A percentile compares a stretch with the other conserved stretches of the same genome.
phyloP scores from a whole-genome alignment of 345 rosid species.

The Schrenkiella parvula region DNA sequence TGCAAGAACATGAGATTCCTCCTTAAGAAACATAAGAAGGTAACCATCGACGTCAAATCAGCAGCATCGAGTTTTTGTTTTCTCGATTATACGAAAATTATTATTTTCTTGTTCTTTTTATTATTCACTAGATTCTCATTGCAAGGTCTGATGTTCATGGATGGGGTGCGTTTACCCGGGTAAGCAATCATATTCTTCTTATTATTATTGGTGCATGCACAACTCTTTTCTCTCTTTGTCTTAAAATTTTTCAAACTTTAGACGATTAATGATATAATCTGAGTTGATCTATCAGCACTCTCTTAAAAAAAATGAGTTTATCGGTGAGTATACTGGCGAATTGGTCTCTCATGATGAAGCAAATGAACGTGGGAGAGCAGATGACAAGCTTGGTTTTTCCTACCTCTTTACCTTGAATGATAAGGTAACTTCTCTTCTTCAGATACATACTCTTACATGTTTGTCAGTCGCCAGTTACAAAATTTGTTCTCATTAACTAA shows the following conservation, averaged over 20 bases:
- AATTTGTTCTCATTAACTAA: not conserved
- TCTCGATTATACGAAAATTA: not conserved
- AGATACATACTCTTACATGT: not conserved
- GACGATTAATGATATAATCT: not conserved
- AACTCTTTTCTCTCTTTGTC: not conserved
- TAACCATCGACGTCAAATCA: constrained; percentile 25
- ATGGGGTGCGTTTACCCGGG: constrained; percentile 96
- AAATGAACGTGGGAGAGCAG: constrained; percentile 74
- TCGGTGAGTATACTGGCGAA: constrained; percentile 97
- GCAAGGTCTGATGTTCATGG: constrained; percentile 81
- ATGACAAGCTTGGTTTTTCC: constrained; percentile 65
- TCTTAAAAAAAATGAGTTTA: constrained; percentile 71
- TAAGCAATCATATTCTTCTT: constrained; percentile 18
- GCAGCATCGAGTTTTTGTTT: not conserved
- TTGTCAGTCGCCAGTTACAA: not conserved
- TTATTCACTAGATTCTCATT: constrained; percentile 59
- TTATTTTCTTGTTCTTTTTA: not conserved
- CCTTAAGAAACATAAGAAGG: constrained; percentile 74
- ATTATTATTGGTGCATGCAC: no score
- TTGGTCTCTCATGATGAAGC: constrained; percentile 76
- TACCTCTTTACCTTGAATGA: constrained; percentile 90
- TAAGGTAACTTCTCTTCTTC: constrained; percentile 46
- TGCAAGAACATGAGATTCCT: constrained; percentile 91
- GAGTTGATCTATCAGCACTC: constrained; percentile 48
- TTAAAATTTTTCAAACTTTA: not conserved